Evolutionary conservation across 352 stramenopile species (phyloP).

Genomic region (Pythium brachiatum): DNA sequence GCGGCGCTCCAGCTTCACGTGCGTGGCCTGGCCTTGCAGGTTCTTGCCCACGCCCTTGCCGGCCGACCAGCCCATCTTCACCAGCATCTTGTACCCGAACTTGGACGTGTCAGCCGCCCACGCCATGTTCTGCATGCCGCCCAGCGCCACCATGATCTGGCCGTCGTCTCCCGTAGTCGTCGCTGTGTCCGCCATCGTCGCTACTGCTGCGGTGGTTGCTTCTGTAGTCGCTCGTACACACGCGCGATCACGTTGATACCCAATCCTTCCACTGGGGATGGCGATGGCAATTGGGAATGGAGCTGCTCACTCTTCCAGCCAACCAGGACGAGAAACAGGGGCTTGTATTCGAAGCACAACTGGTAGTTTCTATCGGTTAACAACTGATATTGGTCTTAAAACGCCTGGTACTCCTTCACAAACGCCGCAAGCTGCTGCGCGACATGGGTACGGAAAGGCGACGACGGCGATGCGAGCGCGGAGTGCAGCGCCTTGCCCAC

Average conservation of each 20-base stretch:
- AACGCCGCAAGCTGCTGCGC: constrained; percentile 50
- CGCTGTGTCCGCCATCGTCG: constrained; percentile 21
- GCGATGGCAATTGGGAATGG: too few species aligned
- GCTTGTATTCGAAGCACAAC: constrained; percentile 8
- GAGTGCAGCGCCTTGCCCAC: constrained; percentile 68
- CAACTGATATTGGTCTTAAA: constrained; percentile 41
- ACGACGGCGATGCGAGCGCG: constrained; percentile 43
- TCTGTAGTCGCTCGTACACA: not conserved
- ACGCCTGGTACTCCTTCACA: constrained; percentile 71
- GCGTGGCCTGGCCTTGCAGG: constrained; percentile 83
- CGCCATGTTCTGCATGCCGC: constrained; percentile 87
- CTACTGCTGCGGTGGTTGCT: not conserved
- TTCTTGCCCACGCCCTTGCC: constrained; percentile 93
- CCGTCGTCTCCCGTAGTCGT: constrained; percentile 23
- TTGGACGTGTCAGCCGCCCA: constrained; percentile 89
- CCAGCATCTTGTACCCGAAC: constrained; percentile 94
- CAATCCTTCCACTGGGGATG: too few species aligned
- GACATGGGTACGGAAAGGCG: constrained; percentile 64
- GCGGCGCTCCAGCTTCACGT: constrained; percentile 87
- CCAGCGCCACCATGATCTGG: constrained; percentile 73
- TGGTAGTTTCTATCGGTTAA: not conserved
- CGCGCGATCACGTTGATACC: not conserved
- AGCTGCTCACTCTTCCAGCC: constrained; percentile 14
- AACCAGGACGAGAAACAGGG: constrained; percentile 16
- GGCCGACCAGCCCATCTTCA: constrained; percentile 96